Conservation (phyloP, 2,329 filamentous ascomycete genomes). For the Diplodia intermedia region DNA sequence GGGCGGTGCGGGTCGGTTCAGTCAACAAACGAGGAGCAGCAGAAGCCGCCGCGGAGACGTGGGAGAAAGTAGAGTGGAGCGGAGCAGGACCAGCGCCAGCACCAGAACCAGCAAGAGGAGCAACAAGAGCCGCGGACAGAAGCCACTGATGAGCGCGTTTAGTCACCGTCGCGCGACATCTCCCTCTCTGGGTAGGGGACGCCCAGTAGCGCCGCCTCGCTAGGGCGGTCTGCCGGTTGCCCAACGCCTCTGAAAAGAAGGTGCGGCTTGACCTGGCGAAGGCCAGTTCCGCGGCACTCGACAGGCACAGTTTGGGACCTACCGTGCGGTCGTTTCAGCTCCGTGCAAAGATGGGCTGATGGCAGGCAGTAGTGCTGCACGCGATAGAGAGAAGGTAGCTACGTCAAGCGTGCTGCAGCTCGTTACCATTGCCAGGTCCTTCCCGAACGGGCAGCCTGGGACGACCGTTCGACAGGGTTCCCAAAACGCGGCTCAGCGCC, state of each 20-base stretch:
- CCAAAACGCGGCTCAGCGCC: conserved; percentile 12
- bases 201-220: conserved; percentile 4
- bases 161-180: conserved; percentile 11
- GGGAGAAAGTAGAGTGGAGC: conserved; percentile 4
- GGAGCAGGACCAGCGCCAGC: background rate
- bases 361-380: background rate
- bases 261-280: conserved; percentile 1
- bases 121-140: background rate
- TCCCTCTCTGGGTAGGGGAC: no score
- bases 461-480: conserved; percentile 10
- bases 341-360: conserved; percentile 9
- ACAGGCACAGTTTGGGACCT: background rate
- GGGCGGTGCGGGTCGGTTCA: conserved; percentile 15
- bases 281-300: background rate
- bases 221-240: conserved; percentile 1
- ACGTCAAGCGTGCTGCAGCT: background rate
- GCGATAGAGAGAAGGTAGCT: background rate
- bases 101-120: background rate
- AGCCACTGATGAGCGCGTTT: conserved; percentile 1
- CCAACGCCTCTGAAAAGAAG: conserved; percentile 15
- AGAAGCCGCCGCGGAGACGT: background rate
- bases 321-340: conserved; percentile 4
- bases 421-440: conserved; percentile 13
- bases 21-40: conserved; percentile 6
- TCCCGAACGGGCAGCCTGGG: conserved; percentile 9